Conservation (phyloP, 371 early-diverging fungal species). For the Globomyces sp. region DNA sequence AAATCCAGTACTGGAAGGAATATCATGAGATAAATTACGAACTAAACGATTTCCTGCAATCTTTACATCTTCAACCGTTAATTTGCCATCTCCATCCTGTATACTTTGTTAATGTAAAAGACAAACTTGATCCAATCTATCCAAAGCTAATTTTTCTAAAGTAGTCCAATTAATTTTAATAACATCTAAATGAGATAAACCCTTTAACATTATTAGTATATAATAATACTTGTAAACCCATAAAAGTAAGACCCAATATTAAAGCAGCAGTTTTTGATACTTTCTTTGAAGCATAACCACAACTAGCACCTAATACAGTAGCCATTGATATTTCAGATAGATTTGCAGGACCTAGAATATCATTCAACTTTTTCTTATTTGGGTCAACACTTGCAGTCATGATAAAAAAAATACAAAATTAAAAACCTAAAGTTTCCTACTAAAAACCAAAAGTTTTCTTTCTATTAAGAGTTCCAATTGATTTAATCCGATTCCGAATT, state of each 20-base stretch:
- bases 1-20: conserved; percentile 41
- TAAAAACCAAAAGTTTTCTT: no score
- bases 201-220: not conserved
- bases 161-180: conserved; percentile 39
- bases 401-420: no score
- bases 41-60: conserved; percentile 23
- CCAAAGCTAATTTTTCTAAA: conserved; percentile 29
- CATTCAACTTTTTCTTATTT: no score
- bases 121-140: conserved; percentile 24
- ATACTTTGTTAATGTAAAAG: no score
- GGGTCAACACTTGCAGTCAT: no score
- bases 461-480: no score
- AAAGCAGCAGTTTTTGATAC: conserved; percentile 39
- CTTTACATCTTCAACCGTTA: conserved; percentile 37
- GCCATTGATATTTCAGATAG: conserved; percentile 18
- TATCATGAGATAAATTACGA: conserved; percentile 37
- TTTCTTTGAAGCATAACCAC: conserved; percentile 42
- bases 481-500: no score
- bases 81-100: conserved; percentile 42
- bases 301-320: conserved; percentile 26
- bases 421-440: no score
- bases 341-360: not conserved
- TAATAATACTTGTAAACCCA: conserved; percentile 30
- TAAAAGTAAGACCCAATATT: conserved; percentile 36
- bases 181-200: not conserved